Conservation (phyloP, 2,329 filamentous ascomycete species). For the Diplodia sapinea region DNA sequence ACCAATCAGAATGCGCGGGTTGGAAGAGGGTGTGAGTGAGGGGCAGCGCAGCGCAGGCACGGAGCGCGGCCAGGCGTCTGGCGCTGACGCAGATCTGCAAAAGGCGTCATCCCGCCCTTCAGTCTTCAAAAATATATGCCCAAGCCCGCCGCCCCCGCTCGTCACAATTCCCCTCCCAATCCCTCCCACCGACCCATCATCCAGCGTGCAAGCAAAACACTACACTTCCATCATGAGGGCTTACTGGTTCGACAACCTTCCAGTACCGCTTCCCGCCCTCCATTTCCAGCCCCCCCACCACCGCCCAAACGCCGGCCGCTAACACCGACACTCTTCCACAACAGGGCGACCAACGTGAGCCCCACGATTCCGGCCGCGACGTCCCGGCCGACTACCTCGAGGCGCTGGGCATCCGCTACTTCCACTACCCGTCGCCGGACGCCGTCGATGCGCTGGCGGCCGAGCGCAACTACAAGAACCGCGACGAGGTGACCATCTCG, state of each 20-base stretch:
- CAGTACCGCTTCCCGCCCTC: constrained; percentile 52
- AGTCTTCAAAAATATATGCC: constrained; percentile 23
- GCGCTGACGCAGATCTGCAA: constrained; percentile 26
- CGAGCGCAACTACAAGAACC: constrained; percentile 86
- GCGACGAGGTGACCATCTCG: constrained; percentile 89
- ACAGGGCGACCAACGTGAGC: constrained; percentile 89
- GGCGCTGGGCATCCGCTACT: constrained; percentile 81
- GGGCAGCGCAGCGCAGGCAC: constrained; percentile 8
- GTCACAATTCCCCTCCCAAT: background rate
- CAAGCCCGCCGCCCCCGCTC: constrained; percentile 15
- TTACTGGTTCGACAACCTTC: constrained; percentile 73
- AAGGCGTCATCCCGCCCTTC: constrained; percentile 30
- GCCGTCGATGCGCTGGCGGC: constrained; percentile 76
- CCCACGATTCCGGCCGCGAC: constrained; percentile 81
- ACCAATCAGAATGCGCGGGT: constrained; percentile 19
- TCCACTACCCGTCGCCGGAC: constrained; percentile 66
- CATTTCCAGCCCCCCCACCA: background rate
- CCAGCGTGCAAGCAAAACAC: background rate
- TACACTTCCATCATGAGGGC: constrained; percentile 64
- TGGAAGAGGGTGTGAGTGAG: background rate
- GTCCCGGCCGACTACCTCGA: constrained; percentile 70
- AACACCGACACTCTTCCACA: constrained; percentile 31
- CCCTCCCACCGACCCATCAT: constrained; percentile 4
- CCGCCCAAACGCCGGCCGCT: constrained; percentile 31
- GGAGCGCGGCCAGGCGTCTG: constrained; percentile 6